Conservation (phyloP, 2,329 filamentous ascomycete species). For the Xylaria sp. region DNA sequence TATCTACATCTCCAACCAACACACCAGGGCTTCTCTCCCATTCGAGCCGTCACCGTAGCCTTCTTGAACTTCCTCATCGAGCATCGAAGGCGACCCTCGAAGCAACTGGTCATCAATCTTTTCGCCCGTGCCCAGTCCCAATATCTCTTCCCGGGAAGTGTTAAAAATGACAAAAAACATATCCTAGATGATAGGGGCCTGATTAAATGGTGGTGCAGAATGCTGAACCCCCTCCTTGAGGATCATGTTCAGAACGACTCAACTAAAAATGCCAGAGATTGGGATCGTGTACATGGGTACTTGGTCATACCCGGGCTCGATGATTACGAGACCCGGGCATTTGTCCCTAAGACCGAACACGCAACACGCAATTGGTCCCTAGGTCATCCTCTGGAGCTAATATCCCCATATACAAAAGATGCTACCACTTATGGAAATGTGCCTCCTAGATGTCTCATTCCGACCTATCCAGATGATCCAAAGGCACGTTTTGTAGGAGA, state of each 20-base stretch:
- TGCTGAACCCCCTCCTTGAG: constrained; percentile 79
- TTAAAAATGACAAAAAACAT: constrained; percentile 86
- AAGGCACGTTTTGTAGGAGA: constrained; percentile 91
- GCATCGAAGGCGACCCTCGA: constrained; percentile 69
- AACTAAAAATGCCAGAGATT: constrained; percentile 51
- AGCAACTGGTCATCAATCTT: constrained; percentile 82
- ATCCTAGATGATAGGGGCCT: constrained; percentile 89
- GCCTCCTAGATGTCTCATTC: constrained; percentile 85
- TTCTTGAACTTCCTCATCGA: constrained; percentile 82
- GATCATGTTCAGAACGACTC: constrained; percentile 52
- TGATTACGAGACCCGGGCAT: constrained; percentile 78
- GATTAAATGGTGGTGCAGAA: constrained; percentile 95
- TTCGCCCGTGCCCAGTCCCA: constrained; percentile 93
- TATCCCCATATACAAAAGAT: constrained; percentile 70
- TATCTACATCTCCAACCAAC: constrained; percentile 76
- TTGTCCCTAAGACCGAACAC: constrained; percentile 69
- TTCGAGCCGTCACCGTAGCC: constrained; percentile 76
- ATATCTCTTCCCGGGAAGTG: constrained; percentile 93
- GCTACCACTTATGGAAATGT: constrained; percentile 58
- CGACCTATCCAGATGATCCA: constrained; percentile 92
- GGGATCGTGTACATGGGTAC: constrained; percentile 74
- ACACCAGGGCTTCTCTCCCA: constrained; percentile 74
- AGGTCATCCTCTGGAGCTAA: constrained; percentile 73
- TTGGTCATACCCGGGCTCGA: constrained; percentile 90
- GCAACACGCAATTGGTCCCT: constrained; percentile 73